These are phyloP conservation scores for Brettanomyces naardenensis DNA, from an alignment of 805 yeast genomes.

Conservation along the genomic window DNA sequence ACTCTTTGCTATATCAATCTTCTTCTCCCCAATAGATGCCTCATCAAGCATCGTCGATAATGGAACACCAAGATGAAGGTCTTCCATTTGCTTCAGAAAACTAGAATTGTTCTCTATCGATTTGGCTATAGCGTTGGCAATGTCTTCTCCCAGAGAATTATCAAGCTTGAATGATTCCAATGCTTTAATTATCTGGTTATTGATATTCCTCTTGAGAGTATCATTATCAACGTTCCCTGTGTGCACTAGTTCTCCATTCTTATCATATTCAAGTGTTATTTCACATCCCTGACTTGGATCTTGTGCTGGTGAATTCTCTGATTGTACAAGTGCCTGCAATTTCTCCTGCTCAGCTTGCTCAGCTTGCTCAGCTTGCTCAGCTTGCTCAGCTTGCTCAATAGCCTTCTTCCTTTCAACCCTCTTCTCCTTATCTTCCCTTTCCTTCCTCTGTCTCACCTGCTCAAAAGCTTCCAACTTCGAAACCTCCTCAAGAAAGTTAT, in stretches of 20 bases:
- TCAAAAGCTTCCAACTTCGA: neutral
- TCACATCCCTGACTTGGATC: too few relatives aligned
- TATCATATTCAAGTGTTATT: constrained; percentile 16
- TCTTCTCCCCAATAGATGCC: neutral
- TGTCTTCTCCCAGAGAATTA: constrained; percentile 13
- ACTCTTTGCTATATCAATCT: neutral
- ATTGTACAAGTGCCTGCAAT: neutral
- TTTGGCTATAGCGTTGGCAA: constrained; percentile 13
- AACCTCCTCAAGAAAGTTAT: constrained; percentile 17
- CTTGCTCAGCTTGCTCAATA: neutral
- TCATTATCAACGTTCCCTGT: constrained; percentile 11
- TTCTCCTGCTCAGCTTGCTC: too few relatives aligned
- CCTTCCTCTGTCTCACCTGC: neutral
- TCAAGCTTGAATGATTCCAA: constrained; percentile 17
- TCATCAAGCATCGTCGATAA: too few relatives aligned
- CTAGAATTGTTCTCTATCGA: constrained; percentile 10
- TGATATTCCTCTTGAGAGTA: constrained; percentile 12
- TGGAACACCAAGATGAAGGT: too few relatives aligned
- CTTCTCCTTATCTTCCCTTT: constrained; percentile 1
- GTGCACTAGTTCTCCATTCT: constrained; percentile 15
- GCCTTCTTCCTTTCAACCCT: neutral
- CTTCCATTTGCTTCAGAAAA: constrained; percentile 2
- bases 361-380: neutral
- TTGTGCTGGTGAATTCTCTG: neutral
- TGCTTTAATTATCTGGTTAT: constrained; percentile 17